Percentiles rank a stretch among this genome's conserved stretches.
phyloP scores from a whole-genome alignment of 192 early-diverging fungal genomes.

The Coemansia sp. region DNA sequence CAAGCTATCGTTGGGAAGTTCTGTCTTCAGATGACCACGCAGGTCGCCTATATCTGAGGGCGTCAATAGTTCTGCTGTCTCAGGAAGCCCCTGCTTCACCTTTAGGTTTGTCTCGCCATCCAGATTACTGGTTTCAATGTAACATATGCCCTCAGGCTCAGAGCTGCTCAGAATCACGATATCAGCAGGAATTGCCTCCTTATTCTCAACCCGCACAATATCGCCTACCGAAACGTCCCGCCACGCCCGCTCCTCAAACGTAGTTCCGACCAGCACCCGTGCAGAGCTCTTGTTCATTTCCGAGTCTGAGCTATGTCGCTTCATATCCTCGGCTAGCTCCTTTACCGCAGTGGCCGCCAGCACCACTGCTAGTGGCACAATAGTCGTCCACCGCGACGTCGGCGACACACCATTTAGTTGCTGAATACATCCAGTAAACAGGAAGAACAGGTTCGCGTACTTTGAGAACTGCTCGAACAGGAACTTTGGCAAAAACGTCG shows the following conservation, averaged over 20 bases:
- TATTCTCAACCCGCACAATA: slow-evolving; percentile 85
- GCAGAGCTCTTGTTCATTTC: slow-evolving; percentile 69
- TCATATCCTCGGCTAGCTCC: slow-evolving; percentile 90
- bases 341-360: slow-evolving; percentile 87
- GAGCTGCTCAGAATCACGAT: slow-evolving; percentile 84
- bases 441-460: slow-evolving; percentile 99
- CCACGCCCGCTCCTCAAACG: slow-evolving; percentile 79
- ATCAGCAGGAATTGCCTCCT: slow-evolving; percentile 90
- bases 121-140: slow-evolving; percentile 97
- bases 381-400: slow-evolving; percentile 83
- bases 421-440: slow-evolving; percentile 97
- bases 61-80: slow-evolving; percentile 74
- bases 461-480: slow-evolving; percentile 97
- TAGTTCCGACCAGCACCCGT: slow-evolving; percentile 59
- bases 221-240: slow-evolving; percentile 81
- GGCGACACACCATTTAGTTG: slow-evolving; percentile 95
- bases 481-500: slow-evolving; percentile 95
- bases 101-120: slow-evolving; percentile 99
- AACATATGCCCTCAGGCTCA: slow-evolving; percentile 95
- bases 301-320: slow-evolving; percentile 72
- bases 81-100: slow-evolving; percentile 88
- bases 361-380: slow-evolving; percentile 81
- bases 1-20: slow-evolving; percentile 93
- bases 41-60: slow-evolving; percentile 65
- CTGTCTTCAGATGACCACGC: slow-evolving; percentile 80